Percentiles rank a stretch among this genome's conserved stretches.
These are phyloP conservation scores for Ophiorrhiza pumila DNA, from an alignment of 257 asterid species.

Conservation along the genomic window DNA sequence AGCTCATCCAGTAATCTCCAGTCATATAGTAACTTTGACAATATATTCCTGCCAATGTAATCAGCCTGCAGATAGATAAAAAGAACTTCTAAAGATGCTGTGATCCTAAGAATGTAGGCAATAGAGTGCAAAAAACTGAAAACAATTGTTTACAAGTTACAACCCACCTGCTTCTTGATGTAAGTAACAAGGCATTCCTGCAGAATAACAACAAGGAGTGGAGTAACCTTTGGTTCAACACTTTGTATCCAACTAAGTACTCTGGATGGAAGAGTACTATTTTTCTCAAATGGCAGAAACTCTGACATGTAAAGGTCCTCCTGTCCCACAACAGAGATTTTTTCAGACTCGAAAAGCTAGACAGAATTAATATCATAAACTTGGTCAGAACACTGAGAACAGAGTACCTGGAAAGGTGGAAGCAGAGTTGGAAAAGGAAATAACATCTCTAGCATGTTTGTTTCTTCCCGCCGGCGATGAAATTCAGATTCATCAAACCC, in stretches of 20 bases:
- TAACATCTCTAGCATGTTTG: slow-evolving; percentile 60
- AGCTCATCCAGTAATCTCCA: slow-evolving; percentile 90
- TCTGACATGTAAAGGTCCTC: slow-evolving; percentile 69
- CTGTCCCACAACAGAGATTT: slow-evolving; percentile 36
- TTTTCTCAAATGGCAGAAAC: slow-evolving; percentile 79
- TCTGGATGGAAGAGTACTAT: slow-evolving; percentile 77
- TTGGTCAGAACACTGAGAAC: slow-evolving; percentile 4
- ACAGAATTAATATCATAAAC: background rate
- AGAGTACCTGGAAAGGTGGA: slow-evolving; percentile 65
- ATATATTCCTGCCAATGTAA: slow-evolving; percentile 74
- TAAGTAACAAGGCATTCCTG: slow-evolving; percentile 78
- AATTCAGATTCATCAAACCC: slow-evolving; percentile 57
- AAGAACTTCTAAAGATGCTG: slow-evolving; percentile 10
- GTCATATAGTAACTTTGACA: slow-evolving; percentile 70
- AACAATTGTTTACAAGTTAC: slow-evolving; percentile 2
- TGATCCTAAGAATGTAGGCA: slow-evolving; percentile 12
- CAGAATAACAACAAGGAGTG: slow-evolving; percentile 68
- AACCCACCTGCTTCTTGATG: slow-evolving; percentile 73
- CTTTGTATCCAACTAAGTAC: slow-evolving; percentile 62
- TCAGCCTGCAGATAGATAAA: slow-evolving; percentile 63
- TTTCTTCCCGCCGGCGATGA: slow-evolving; percentile 49
- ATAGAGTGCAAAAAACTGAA: background rate
- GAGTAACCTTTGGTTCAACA: slow-evolving; percentile 60
- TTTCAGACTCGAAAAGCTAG: slow-evolving; percentile 3
- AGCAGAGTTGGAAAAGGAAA: slow-evolving; percentile 90